Evolutionary conservation across 139 green algal genomes (phyloP).

Genomic region (Chlamydomonas sphaeroides): DNA sequence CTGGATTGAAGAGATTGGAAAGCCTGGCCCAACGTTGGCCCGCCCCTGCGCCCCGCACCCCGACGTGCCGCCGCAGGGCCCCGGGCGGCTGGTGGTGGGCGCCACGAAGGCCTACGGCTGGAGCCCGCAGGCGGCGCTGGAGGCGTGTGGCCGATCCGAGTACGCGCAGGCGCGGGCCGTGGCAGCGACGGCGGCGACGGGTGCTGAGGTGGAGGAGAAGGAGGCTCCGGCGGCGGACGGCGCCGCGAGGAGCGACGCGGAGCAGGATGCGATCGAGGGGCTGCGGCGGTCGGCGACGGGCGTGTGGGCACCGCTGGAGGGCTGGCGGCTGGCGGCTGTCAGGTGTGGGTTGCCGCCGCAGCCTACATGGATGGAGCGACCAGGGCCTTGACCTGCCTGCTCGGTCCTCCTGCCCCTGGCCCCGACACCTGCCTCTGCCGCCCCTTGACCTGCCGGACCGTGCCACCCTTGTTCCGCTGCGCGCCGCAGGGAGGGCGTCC

Average conservation of each 20-base stretch:
- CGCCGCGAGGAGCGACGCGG: background rate
- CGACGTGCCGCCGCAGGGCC: no score
- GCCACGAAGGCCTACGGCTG: conserved; percentile 74
- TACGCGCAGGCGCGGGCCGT: conserved; percentile 1
- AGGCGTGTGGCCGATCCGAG: conserved; percentile 35
- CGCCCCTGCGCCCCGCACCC: no score
- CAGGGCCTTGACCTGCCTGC: no score
- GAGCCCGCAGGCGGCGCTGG: conserved; percentile 54
- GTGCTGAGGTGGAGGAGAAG: background rate
- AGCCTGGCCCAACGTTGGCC: no score
- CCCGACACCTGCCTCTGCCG: background rate
- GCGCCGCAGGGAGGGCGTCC: conserved; percentile 64
- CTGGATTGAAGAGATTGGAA: no score
- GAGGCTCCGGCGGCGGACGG: background rate
- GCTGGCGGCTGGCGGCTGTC: conserved; percentile 51
- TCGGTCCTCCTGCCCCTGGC: background rate
- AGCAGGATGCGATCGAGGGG: background rate
- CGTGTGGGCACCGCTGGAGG: conserved; percentile 64
- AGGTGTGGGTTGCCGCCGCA: no score
- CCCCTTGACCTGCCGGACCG: no score
- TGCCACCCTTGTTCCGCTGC: background rate
- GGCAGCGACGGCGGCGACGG: background rate
- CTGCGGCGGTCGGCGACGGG: conserved; percentile 49
- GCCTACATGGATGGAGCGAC: no score
- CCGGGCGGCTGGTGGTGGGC: conserved; percentile 66